Evolutionary conservation across 306 rosid species (phyloP).

Genomic region (Styphnolobium japonicum): DNA sequence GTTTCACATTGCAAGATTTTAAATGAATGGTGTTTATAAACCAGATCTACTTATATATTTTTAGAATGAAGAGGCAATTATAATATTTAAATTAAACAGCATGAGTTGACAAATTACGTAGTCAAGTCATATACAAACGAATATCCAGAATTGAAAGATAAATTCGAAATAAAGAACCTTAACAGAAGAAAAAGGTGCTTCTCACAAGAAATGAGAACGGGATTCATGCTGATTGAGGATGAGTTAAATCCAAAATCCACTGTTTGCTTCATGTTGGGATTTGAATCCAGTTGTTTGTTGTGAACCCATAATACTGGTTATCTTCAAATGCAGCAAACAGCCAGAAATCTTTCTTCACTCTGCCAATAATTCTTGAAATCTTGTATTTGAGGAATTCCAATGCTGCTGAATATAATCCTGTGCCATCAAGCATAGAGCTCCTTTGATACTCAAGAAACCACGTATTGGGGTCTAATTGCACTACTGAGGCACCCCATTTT

Average conservation of each 20-base stretch:
- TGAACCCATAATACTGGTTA: constrained; percentile 5
- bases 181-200: constrained; percentile 10
- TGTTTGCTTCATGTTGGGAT: constrained; percentile 53
- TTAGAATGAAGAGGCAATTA: not conserved
- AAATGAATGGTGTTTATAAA: not conserved
- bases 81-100: not conserved
- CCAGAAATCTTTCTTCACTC: constrained; percentile 54
- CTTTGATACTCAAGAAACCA: constrained; percentile 84
- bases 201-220: constrained; percentile 78
- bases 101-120: not conserved
- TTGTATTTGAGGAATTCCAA: constrained; percentile 41
- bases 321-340: constrained; percentile 37
- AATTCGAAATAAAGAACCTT: not conserved
- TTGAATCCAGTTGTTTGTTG: constrained; percentile 10
- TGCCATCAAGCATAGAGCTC: constrained; percentile 44
- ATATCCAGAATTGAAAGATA: not conserved
- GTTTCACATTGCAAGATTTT: no score
- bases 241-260: constrained; percentile 4
- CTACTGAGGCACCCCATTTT: constrained; percentile 73
- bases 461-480: constrained; percentile 73
- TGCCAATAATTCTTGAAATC: constrained; percentile 36
- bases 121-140: constrained; percentile 28
- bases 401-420: constrained; percentile 44
- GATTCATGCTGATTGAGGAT: not conserved
- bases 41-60: not conserved